Evolutionary conservation across 2,329 filamentous ascomycete genomes (phyloP).

Genomic region (Lachnellula suecica): DNA sequence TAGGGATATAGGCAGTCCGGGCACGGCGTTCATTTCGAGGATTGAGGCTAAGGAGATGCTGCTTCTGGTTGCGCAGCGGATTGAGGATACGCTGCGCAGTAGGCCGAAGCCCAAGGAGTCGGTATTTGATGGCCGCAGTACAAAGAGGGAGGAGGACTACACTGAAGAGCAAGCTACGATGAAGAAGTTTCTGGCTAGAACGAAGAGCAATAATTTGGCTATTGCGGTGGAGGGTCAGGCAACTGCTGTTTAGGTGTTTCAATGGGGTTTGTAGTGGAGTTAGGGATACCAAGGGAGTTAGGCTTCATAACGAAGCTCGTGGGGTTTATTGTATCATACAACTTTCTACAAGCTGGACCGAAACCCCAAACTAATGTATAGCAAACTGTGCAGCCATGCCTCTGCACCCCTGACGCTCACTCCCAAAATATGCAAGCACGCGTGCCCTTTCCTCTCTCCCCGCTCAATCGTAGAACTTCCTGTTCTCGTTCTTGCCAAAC

Average conservation of each 20-base stretch:
- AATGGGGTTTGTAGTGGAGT: not conserved
- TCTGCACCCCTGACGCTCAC: conserved; percentile 2
- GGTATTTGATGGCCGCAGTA: conserved; percentile 44
- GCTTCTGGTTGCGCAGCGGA: conserved; percentile 71
- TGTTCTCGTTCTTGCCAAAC: conserved; percentile 93
- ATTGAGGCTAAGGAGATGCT: conserved; percentile 76
- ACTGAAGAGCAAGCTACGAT: conserved; percentile 29
- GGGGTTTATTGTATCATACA: conserved; percentile 32
- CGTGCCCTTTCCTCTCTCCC: conserved; percentile 2
- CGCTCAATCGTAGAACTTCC: conserved; percentile 83
- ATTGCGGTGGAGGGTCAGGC: not conserved
- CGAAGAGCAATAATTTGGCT: conserved; percentile 6
- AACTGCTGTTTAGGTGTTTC: not conserved
- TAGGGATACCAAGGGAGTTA: conserved; percentile 3
- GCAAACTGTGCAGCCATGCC: not conserved
- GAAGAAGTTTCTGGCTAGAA: conserved; percentile 25
- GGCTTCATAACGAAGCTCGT: conserved; percentile 11
- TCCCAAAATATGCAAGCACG: conserved; percentile 3
- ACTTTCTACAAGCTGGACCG: conserved; percentile 27
- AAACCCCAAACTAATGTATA: conserved; percentile 21
- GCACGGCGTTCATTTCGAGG: conserved; percentile 68
- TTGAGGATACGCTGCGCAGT: conserved; percentile 69
- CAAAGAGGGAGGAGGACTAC: conserved; percentile 36
- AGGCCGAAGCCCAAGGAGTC: conserved; percentile 65
- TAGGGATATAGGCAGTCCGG: conserved; percentile 69